These are phyloP conservation scores for Rhizoclosmatium sp. DNA, from an alignment of 192 early-diverging fungal species.

Conservation along the genomic window DNA sequence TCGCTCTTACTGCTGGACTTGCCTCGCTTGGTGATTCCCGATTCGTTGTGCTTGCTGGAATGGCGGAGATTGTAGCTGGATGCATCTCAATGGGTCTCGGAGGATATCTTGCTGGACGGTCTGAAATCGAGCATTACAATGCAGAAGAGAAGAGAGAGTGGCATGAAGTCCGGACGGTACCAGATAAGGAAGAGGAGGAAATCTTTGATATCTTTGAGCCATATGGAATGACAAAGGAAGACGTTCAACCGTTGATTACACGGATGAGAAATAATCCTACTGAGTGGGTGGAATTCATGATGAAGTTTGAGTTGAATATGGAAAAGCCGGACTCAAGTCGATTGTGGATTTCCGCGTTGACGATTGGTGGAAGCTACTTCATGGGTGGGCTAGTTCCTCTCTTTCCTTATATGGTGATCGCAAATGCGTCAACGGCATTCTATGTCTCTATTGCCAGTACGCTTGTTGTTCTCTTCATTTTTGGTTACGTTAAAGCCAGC, in stretches of 20 bases:
- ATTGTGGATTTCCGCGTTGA: slow-evolving; percentile 62
- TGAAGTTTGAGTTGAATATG: slow-evolving; percentile 70
- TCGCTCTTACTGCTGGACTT: slow-evolving; percentile 73
- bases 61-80: slow-evolving; percentile 65
- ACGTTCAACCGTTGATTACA: slow-evolving; percentile 59
- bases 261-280: slow-evolving; percentile 56
- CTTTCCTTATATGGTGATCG: slow-evolving; percentile 64
- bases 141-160: slow-evolving; percentile 63
- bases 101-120: slow-evolving; percentile 66
- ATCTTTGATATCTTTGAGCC: slow-evolving; percentile 70
- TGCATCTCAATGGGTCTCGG: slow-evolving; percentile 73
- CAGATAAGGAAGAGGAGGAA: slow-evolving; percentile 63
- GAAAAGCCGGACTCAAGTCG: slow-evolving; percentile 64
- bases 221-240: slow-evolving; percentile 60
- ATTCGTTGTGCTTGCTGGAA: slow-evolving; percentile 66
- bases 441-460: slow-evolving; percentile 61
- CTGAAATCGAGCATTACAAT: slow-evolving; percentile 71
- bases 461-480: slow-evolving; percentile 59
- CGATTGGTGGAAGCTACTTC: slow-evolving; percentile 68
- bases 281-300: slow-evolving; percentile 76
- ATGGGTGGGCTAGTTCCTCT: slow-evolving; percentile 68
- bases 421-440: slow-evolving; percentile 49
- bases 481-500: slow-evolving; percentile 64
- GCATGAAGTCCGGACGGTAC: slow-evolving; percentile 60
- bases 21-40: slow-evolving; percentile 56